Evolutionary conservation across 306 rosid genomes (phyloP).

Genomic region (Dryas alaskensis): DNA sequence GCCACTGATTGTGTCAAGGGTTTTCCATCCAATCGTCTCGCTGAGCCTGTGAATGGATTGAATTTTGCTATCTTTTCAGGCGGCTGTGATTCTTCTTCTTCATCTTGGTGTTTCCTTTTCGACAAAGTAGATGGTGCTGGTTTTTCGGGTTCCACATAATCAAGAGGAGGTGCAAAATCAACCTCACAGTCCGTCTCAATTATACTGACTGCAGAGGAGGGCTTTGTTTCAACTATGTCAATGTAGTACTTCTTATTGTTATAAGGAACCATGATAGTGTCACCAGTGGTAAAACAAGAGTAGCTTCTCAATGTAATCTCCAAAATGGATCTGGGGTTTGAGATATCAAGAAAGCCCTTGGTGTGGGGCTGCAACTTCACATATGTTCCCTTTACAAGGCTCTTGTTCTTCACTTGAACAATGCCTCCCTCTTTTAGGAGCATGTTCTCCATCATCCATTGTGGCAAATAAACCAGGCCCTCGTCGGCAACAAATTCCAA

Average conservation of each 20-base stretch:
- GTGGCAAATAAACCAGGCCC: slow-evolving; percentile 7
- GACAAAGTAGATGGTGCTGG: background rate
- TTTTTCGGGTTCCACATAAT: slow-evolving; percentile 3
- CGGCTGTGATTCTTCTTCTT: background rate
- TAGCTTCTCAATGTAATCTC: background rate
- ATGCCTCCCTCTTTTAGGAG: background rate
- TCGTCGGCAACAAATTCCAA: slow-evolving; percentile 22
- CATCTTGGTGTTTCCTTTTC: background rate
- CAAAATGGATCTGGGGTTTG: slow-evolving; percentile 14
- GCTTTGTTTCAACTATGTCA: slow-evolving; percentile 15
- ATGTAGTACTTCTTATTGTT: background rate
- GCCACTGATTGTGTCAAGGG: background rate
- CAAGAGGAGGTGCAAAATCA: slow-evolving; percentile 19
- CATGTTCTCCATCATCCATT: slow-evolving; percentile 25
- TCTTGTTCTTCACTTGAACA: background rate
- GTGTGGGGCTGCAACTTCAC: slow-evolving; percentile 20
- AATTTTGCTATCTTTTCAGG: background rate
- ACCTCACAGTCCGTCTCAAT: slow-evolving; percentile 22
- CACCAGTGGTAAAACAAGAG: slow-evolving; percentile 23
- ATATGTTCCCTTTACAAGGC: slow-evolving; percentile 8
- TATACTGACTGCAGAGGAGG: slow-evolving; percentile 9
- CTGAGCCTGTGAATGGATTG: slow-evolving; percentile 2
- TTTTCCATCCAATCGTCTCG: slow-evolving; percentile 12
- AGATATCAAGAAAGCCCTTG: slow-evolving; percentile 7
- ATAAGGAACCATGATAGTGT: slow-evolving; percentile 2